Evolutionary conservation across 2,329 filamentous ascomycete species (phyloP).

Genomic region (Pseudocercospora eumusae): DNA sequence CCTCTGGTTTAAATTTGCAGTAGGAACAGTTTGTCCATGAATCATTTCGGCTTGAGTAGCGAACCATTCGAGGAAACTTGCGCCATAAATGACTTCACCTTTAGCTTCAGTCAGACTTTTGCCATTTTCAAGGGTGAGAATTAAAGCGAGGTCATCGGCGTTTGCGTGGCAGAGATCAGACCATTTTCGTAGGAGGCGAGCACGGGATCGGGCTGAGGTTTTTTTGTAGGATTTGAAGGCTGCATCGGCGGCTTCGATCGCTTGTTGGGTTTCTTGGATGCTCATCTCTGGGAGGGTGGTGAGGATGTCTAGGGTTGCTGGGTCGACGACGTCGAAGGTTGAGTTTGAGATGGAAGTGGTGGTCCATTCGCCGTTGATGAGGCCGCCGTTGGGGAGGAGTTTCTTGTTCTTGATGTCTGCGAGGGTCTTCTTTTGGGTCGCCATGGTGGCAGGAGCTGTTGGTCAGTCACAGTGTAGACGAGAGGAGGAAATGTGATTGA

Average conservation of each 20-base stretch:
- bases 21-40: constrained; percentile 32
- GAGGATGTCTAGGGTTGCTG: constrained; percentile 28
- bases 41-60: constrained; percentile 33
- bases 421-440: constrained; percentile 21
- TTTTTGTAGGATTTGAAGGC: constrained; percentile 31
- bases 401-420: constrained; percentile 26
- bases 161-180: constrained; percentile 35
- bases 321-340: constrained; percentile 35
- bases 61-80: constrained; percentile 40
- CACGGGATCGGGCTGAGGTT: constrained; percentile 30
- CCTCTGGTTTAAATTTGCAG: constrained; percentile 27
- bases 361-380: constrained; percentile 35
- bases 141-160: constrained; percentile 35
- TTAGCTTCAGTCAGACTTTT: constrained; percentile 37
- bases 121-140: constrained; percentile 40
- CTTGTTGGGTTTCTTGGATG: constrained; percentile 24
- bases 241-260: not conserved
- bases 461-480: not conserved
- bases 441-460: constrained; percentile 13
- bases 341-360: constrained; percentile 48
- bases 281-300: constrained; percentile 33
- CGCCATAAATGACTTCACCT: constrained; percentile 38
- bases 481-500: not conserved
- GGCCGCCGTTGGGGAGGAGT: constrained; percentile 26
- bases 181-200: constrained; percentile 36